Evolutionary conservation across 164 flowering plant species (phyloP).

Genomic region (Hamamelis virginiana): DNA sequence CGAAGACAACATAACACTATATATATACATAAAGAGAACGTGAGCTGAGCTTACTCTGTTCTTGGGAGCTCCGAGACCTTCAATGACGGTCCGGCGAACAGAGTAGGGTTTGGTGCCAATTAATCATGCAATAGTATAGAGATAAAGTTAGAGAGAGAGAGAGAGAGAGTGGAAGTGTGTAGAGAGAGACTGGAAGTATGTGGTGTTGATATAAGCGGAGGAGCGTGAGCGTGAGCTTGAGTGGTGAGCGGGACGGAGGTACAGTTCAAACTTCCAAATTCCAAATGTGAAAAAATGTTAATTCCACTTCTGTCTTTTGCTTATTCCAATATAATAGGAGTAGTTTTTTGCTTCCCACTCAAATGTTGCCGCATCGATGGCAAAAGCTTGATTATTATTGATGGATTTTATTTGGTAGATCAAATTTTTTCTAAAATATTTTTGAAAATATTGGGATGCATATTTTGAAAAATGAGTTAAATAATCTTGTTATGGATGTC

Average conservation of each 20-base stretch:
- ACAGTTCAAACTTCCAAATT: constrained; percentile 32
- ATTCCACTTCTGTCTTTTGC: constrained; percentile 9
- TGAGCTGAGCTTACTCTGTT: constrained; percentile 10
- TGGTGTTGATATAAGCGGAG: neutral
- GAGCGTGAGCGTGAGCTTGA: constrained; percentile 15
- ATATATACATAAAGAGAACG: neutral
- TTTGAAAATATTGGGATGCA: too few relatives aligned
- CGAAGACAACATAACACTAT: neutral
- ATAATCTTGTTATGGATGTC: too few relatives aligned
- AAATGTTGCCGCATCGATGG: too few relatives aligned
- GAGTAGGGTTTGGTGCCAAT: constrained; percentile 3
- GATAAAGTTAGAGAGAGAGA: constrained; percentile 8
- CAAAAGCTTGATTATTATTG: too few relatives aligned
- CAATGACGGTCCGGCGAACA: constrained; percentile 12
- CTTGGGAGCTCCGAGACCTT: constrained; percentile 25
- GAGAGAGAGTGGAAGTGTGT: constrained; percentile 8
- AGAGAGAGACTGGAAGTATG: neutral
- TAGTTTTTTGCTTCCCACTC: too few relatives aligned
- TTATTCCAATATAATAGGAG: neutral
- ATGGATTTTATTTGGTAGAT: too few relatives aligned
- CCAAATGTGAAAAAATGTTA: constrained; percentile 8
- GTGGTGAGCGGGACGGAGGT: constrained; percentile 33
- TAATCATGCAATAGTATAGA: neutral
- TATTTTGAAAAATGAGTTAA: too few relatives aligned
- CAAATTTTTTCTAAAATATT: too few relatives aligned